A percentile compares a stretch with the other conserved stretches of the same genome.
Evolutionary conservation across 331 rosid genomes (phyloP).

Genomic region (Spiraea crenata): DNA sequence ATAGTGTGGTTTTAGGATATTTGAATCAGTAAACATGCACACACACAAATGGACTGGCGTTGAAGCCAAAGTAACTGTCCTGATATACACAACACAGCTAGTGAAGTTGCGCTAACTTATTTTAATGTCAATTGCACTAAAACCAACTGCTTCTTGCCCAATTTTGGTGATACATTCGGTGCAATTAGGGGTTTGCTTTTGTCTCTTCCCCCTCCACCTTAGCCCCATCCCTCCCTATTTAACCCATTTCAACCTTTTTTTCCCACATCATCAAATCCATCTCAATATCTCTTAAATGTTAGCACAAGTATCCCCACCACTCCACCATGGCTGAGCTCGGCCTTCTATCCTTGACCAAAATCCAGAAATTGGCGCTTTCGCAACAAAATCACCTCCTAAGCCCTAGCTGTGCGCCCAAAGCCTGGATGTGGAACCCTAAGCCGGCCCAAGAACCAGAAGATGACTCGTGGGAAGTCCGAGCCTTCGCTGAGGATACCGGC

Average conservation of each 20-base stretch:
- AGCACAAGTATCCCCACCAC: slow-evolving; percentile 23
- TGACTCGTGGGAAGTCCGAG: slow-evolving; percentile 89
- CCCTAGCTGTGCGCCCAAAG: slow-evolving; percentile 19
- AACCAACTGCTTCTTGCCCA: slow-evolving; percentile 47
- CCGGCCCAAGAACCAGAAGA: slow-evolving; percentile 41
- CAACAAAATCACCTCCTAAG: slow-evolving; percentile 36
- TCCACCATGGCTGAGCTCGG: slow-evolving; percentile 62
- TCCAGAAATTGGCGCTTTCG: slow-evolving; percentile 43
- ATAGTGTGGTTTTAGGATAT: neutral
- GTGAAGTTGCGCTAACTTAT: slow-evolving; percentile 22
- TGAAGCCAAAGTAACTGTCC: slow-evolving; percentile 55
- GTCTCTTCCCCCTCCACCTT: slow-evolving; percentile 31
- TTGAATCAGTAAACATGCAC: slow-evolving; percentile 2
- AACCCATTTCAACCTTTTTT: slow-evolving; percentile 28
- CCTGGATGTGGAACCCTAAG: slow-evolving; percentile 86
- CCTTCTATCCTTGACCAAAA: slow-evolving; percentile 58
- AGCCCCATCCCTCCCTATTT: slow-evolving; percentile 39
- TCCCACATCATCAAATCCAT: slow-evolving; percentile 34
- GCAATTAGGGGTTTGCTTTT: slow-evolving; percentile 44
- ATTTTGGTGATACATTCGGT: slow-evolving; percentile 61
- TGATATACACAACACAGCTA: slow-evolving; percentile 13
- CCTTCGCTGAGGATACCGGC: slow-evolving; percentile 85
- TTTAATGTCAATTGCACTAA: slow-evolving; percentile 32
- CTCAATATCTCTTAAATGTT: slow-evolving; percentile 57
- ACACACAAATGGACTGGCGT: slow-evolving; percentile 35